Evolutionary conservation across 495 filamentous ascomycete genomes (phyloP).

Genomic region (Barbatosphaeria neglecta): DNA sequence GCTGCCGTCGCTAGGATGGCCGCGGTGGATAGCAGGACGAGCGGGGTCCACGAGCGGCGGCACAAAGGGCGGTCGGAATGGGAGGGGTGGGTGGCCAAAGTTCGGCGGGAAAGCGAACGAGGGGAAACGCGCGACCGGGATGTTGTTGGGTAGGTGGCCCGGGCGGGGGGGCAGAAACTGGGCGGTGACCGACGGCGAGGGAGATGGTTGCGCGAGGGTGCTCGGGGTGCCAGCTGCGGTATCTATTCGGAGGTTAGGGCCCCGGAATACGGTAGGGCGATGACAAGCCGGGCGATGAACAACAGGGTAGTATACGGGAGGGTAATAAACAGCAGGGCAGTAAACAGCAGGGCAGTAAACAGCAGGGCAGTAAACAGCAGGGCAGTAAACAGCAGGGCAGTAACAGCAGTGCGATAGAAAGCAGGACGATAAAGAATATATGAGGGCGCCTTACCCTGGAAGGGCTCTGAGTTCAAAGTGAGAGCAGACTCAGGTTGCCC

Average conservation of each 20-base stretch:
- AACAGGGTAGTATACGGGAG: too few species aligned
- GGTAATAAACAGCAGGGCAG: too few species aligned
- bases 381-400: too few species aligned
- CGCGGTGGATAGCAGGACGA: slow-evolving; percentile 15
- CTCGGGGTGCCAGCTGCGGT: not conserved
- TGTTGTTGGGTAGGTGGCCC: too few species aligned
- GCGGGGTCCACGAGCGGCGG: slow-evolving; percentile 4
- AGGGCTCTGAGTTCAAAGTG: too few species aligned
- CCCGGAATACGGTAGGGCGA: not conserved
- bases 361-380: too few species aligned
- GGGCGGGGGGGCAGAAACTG: too few species aligned
- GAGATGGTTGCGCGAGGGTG: not conserved
- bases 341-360: too few species aligned
- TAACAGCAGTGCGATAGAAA: too few species aligned
- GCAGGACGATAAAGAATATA: too few species aligned
- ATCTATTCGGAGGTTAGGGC: not conserved
- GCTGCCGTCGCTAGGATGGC: slow-evolving; percentile 31
- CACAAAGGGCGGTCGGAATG: slow-evolving; percentile 2
- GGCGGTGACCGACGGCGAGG: not conserved
- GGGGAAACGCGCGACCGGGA: not conserved
- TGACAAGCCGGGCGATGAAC: too few species aligned
- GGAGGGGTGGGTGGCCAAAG: not conserved
- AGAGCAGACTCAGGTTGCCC: not conserved
- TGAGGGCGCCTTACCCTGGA: too few species aligned
- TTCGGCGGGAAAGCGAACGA: not conserved